Conservation (phyloP, 2,329 filamentous ascomycete species). For the Grosmannia huntii region DNA sequence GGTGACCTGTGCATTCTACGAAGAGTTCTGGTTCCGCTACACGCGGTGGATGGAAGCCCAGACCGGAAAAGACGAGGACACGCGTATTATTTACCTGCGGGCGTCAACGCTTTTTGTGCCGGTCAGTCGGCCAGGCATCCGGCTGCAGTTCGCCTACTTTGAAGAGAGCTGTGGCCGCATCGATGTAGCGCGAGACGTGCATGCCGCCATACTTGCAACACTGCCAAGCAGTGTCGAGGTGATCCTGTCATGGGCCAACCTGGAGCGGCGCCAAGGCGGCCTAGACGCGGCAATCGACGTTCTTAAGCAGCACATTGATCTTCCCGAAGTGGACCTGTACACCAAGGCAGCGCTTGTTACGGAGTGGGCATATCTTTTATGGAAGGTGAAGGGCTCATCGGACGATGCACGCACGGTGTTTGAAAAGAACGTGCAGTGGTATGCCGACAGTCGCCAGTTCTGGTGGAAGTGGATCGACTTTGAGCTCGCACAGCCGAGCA, state of each 20-base stretch:
- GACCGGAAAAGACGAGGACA: conserved; percentile 71
- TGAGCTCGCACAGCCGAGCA: conserved; percentile 72
- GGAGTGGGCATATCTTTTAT: conserved; percentile 76
- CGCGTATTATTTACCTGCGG: conserved; percentile 81
- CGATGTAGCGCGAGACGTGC: conserved; percentile 72
- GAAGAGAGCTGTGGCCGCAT: conserved; percentile 73
- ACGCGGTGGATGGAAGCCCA: conserved; percentile 85
- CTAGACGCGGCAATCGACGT: conserved; percentile 75
- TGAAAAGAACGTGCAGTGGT: conserved; percentile 69
- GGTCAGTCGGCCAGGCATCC: conserved; percentile 69
- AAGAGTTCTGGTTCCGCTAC: conserved; percentile 98
- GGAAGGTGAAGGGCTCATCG: conserved; percentile 71
- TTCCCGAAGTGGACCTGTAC: conserved; percentile 56
- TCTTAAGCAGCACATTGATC: conserved; percentile 70
- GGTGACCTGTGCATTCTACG: conserved; percentile 86
- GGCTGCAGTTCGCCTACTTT: conserved; percentile 87
- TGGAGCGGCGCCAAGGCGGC: conserved; percentile 71
- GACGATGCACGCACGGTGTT: conserved; percentile 78
- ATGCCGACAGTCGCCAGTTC: conserved; percentile 74
- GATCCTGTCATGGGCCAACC: conserved; percentile 75
- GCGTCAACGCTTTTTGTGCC: conserved; percentile 78
- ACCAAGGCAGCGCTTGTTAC: conserved; percentile 79
- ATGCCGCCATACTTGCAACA: conserved; percentile 62
- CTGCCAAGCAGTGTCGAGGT: conserved; percentile 78
- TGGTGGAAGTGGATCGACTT: conserved; percentile 85